Percentiles rank a stretch among this genome's conserved stretches.
These are phyloP conservation scores for Psilocybe cyanescens DNA, from an alignment of 768 basidiomycete genomes.

Conservation along the genomic window DNA sequence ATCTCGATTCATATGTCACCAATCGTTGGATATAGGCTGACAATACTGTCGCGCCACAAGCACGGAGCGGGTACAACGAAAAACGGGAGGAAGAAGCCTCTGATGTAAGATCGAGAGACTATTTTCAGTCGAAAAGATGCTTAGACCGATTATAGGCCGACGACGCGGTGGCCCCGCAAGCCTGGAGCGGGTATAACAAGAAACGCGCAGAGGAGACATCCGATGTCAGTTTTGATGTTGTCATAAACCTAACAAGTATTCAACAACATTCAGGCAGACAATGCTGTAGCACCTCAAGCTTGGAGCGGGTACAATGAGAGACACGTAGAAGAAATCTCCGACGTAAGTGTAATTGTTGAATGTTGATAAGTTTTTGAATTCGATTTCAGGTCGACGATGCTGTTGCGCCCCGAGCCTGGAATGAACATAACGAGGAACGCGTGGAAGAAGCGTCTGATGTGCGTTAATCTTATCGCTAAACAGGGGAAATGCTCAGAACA, in stretches of 20 bases:
- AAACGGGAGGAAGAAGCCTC: neutral
- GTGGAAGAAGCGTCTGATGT: neutral
- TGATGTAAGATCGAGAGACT: neutral
- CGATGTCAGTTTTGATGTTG: neutral
- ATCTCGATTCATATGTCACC: neutral
- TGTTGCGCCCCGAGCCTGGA: neutral
- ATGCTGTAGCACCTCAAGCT: neutral
- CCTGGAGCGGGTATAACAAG: neutral
- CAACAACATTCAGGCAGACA: neutral
- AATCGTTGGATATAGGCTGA: neutral
- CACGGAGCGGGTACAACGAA: neutral
- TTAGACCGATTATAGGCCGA: neutral
- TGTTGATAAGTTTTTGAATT: too few relatives aligned
- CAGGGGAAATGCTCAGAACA: too few relatives aligned
- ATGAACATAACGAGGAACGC: neutral
- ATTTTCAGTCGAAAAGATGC: too few relatives aligned
- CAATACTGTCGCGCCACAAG: neutral
- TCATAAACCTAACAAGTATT: too few relatives aligned
- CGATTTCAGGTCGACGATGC: too few relatives aligned
- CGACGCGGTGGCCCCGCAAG: neutral
- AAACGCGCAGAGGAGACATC: neutral
- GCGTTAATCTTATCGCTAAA: neutral
- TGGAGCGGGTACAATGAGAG: too few relatives aligned
- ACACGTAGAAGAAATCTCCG: too few relatives aligned
- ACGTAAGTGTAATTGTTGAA: too few relatives aligned